phyloP scores from a whole-genome alignment of 305 asterid species.

The Nicotiana rustica region DNA sequence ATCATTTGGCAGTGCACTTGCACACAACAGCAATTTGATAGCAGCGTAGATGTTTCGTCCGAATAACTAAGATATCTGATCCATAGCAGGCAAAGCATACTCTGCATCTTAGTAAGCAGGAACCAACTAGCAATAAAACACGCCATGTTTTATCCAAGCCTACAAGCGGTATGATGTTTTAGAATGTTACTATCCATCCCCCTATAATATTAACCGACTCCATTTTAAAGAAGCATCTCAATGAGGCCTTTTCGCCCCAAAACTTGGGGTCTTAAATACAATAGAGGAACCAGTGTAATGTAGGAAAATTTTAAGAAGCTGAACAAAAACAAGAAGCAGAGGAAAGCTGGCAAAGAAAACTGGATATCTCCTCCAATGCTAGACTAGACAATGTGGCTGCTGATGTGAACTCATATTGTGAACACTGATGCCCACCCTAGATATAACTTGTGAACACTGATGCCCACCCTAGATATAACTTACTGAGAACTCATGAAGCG shows the following conservation, averaged over 20 bases:
- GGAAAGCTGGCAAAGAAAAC: constrained; percentile 5
- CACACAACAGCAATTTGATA: not conserved
- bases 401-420: not conserved
- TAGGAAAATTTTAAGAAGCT: not conserved
- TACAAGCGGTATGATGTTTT: not conserved
- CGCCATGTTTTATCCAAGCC: not conserved
- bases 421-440: not conserved
- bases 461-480: not conserved
- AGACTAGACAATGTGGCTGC: not conserved
- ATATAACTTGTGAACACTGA: not conserved
- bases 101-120: not conserved
- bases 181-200: not conserved
- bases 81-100: not conserved
- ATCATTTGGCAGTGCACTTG: constrained; percentile 11
- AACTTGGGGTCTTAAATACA: not conserved
- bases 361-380: not conserved
- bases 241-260: not conserved
- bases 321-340: not conserved
- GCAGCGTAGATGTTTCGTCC: not conserved
- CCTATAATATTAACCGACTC: not conserved
- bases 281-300: not conserved
- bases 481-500: not conserved
- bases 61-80: not conserved
- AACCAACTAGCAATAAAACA: not conserved
- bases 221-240: not conserved